A percentile compares a stretch with the other conserved stretches of the same genome.
Evolutionary conservation across 2,329 filamentous ascomycete genomes (phyloP).

Genomic region (Colletotrichum orchidophilum): DNA sequence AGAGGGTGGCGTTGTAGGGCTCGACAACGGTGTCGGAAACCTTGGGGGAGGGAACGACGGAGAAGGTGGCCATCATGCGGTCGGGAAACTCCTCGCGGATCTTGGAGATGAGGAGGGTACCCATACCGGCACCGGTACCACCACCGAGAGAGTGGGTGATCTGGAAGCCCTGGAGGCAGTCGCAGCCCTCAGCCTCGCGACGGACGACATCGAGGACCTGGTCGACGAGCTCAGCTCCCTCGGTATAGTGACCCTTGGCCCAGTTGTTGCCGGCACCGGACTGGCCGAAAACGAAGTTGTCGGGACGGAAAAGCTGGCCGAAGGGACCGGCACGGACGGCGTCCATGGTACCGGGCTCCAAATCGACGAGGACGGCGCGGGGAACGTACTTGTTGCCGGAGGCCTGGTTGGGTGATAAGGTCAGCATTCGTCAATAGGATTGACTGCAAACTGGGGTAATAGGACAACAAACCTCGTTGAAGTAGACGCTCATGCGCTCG

Average conservation of each 20-base stretch:
- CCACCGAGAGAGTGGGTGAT: conserved; percentile 99
- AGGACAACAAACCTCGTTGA: conserved; percentile 72
- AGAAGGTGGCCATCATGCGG: conserved; percentile 99
- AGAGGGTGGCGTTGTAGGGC: conserved; percentile 99
- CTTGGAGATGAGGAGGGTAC: conserved; percentile 99
- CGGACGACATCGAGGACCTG: conserved; percentile 98
- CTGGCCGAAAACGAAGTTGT: conserved; percentile 99
- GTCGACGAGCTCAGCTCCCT: conserved; percentile 99
- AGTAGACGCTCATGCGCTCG: conserved; percentile 99
- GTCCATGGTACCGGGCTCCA: conserved; percentile 99
- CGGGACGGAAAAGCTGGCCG: conserved; percentile 98
- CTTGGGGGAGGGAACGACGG: conserved; percentile 98
- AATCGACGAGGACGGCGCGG: conserved; percentile 98
- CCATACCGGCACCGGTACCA: conserved; percentile 99
- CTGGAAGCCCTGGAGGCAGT: conserved; percentile 99
- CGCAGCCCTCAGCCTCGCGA: conserved; percentile 97
- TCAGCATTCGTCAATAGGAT: conserved; percentile 27
- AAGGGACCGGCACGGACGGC: conserved; percentile 98
- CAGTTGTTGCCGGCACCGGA: conserved; percentile 99
- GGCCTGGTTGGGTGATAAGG: conserved; percentile 64
- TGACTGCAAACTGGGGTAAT: background rate
- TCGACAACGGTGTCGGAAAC: conserved; percentile 99
- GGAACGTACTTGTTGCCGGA: conserved; percentile 99
- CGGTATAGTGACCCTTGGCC: conserved; percentile 99
- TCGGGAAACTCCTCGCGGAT: conserved; percentile 99